phyloP scores from a whole-genome alignment of 805 yeast species.

The Kazachstania viticola region DNA sequence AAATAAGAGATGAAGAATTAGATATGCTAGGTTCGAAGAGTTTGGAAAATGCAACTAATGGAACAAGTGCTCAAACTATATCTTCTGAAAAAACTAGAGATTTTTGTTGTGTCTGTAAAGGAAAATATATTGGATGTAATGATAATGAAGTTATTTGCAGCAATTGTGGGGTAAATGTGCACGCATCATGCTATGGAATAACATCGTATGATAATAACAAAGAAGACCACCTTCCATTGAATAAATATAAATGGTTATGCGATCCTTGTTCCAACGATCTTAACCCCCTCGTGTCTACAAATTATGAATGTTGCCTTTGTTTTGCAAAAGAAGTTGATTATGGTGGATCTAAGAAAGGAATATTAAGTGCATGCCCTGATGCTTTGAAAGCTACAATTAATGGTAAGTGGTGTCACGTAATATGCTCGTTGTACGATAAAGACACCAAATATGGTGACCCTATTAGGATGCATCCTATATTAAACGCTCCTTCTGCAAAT shows the following conservation, averaged over 20 bases:
- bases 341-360: slow-evolving; percentile 35
- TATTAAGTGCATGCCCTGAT: slow-evolving; percentile 38
- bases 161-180: slow-evolving; percentile 60
- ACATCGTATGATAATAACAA: too few species aligned
- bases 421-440: slow-evolving; percentile 52
- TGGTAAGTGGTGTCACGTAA: slow-evolving; percentile 69
- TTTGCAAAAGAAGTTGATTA: slow-evolving; percentile 38
- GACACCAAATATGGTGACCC: slow-evolving; percentile 34
- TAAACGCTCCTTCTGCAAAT: slow-evolving; percentile 28
- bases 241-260: slow-evolving; percentile 55
- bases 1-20: too few species aligned
- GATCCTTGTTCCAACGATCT: slow-evolving; percentile 66
- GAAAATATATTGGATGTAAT: slow-evolving; percentile 5
- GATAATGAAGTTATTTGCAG: slow-evolving; percentile 36
- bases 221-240: too few species aligned
- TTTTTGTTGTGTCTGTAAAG: slow-evolving; percentile 51
- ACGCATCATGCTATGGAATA: slow-evolving; percentile 58
- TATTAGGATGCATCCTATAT: slow-evolving; percentile 35
- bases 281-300: slow-evolving; percentile 45
- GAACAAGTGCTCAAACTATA: background rate
- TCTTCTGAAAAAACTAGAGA: slow-evolving; percentile 7
- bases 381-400: slow-evolving; percentile 56
- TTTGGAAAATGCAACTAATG: background rate
- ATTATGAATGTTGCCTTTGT: slow-evolving; percentile 61
- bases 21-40: too few species aligned